Base-by-base conservation (phyloP, 495 filamentous ascomycete genomes). In the Aspergillus haitiensis region DNA sequence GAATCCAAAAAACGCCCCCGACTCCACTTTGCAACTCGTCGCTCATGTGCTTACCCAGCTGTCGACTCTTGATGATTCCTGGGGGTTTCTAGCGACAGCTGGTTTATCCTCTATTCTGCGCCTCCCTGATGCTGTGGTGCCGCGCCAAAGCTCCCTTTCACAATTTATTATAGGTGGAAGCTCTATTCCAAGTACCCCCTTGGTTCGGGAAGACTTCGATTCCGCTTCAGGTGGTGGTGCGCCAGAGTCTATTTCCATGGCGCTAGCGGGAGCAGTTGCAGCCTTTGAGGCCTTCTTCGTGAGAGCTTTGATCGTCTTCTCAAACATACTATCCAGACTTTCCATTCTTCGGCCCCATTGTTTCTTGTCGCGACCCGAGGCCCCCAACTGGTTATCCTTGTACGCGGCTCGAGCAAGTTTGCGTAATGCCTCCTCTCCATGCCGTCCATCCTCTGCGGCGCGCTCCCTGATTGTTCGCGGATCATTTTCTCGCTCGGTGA, bases 351-450 rank as follows among this genome's bases (percentile, higher is more conserved):
- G 68, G 44, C 74, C 76, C 77, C 77, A 80, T 7, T 71, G 72
- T 56, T 75, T 75, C 69, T 76, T 79, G 48, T 78, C 74, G 36
- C 70, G 65, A 0, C 72, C 72, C 27, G 67, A 70, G 15, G 73
- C 66, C 11, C 67, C 71, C 10, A 66, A 65, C 36, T 75, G 73
- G 31, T 73, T 78, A 34, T 79, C 73, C 59, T 77, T 75, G 65
- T 71, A 75, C 16, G 78, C 77, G 10, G 81, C 79, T 32, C 77
- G 71, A 40, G 88, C 82, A 47, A 92, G 73, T 63, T 84, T 86
- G 40, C 90, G 78, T 55, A 93, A 67, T 18, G 88, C 88, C 60
- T 89, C 84, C 73, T 93, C 89, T 2, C 86, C 89, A 57, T 88
- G 73, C 33, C 89, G 77, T 18, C 89, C 88, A 64, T 90, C 86